Base-by-base conservation (phyloP, 2,329 filamentous ascomycete genomes). In the Nemania sp. region DNA sequence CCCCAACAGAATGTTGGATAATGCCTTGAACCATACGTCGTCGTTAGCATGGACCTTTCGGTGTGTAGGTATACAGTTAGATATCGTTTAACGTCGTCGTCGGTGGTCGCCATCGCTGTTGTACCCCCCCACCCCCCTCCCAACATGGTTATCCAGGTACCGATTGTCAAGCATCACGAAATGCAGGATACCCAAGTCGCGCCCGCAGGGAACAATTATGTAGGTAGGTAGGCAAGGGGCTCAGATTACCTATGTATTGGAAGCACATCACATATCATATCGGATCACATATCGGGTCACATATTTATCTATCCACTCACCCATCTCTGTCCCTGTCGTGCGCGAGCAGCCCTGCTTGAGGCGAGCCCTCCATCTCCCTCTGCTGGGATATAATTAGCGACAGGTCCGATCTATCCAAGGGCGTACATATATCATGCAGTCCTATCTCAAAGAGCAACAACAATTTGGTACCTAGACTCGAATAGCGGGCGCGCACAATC, bases 211-310 rank as follows among this genome's bases (percentile, higher is more conserved):
- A 38, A 20, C 15, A 49, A 29, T 27, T 3, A 24, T 26, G 32
- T 29, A 22, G 29, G 47, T 35, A 35, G 32, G 32, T 35, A 3
- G 7, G 5, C 10, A 32, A 49, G 18, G 10, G 18, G 47, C 20
- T 49, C 43, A 27, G 55, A 29, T n/a, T 32, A 32, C 29, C 32
- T 35, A 35, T 7, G 32, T 60, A 52, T 38, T 41, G 57, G 26
- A 59, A 47, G 41, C 29, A 51, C 52, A 43, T 64, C 53, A 51
- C 53, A 52, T 11, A n/a, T n/a, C n/a, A n/a, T n/a, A n/a, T n/a
- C n/a, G n/a, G n/a, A n/a, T n/a, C n/a, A n/a, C n/a, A n/a, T n/a
- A n/a, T n/a, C n/a, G n/a, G n/a, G n/a, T n/a, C n/a, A n/a, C n/a
- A n/a, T n/a, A n/a, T n/a, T n/a, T n/a, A n/a, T n/a, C n/a, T n/a